A percentile compares a stretch with the other conserved stretches of the same genome.
phyloP scores from a whole-genome alignment of 371 early-diverging fungal species.

The Caulochytrium protostelioides region DNA sequence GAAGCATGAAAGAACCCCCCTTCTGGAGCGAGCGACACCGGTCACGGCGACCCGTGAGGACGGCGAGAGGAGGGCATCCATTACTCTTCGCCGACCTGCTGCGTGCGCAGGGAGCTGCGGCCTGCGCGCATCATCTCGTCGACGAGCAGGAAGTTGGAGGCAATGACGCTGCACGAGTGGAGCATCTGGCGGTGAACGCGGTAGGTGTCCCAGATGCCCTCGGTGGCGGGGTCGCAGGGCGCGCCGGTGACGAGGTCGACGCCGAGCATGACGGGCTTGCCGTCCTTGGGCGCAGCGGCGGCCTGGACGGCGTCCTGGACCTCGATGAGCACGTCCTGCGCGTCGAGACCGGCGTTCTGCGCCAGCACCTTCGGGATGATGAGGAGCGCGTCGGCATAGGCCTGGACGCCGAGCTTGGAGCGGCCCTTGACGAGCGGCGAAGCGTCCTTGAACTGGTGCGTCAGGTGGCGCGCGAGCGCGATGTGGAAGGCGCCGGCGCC shows the following conservation, averaged over 20 bases:
- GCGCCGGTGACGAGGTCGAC: slow-evolving; percentile 87
- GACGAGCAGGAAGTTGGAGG: slow-evolving; percentile 92
- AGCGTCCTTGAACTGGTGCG: slow-evolving; percentile 56
- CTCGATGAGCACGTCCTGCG: slow-evolving; percentile 84
- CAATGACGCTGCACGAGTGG: slow-evolving; percentile 85
- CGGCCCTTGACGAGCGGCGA: slow-evolving; percentile 79
- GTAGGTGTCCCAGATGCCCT: slow-evolving; percentile 97
- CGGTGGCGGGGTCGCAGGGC: slow-evolving; percentile 72
- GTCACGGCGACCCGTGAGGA: no score
- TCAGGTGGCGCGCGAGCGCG: slow-evolving; percentile 56
- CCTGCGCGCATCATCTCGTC: slow-evolving; percentile 98
- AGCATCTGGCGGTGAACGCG: slow-evolving; percentile 89
- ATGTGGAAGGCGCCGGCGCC: slow-evolving; percentile 96
- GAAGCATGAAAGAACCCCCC: no score
- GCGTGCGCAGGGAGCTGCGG: no score
- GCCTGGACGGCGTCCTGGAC: no score
- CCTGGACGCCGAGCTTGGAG: slow-evolving; percentile 87
- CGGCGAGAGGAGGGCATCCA: no score
- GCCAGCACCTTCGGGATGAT: slow-evolving; percentile 91
- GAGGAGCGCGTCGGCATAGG: slow-evolving; percentile 88
- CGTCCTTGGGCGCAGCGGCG: slow-evolving; percentile 55
- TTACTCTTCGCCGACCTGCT: no score
- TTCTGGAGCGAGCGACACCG: no score
- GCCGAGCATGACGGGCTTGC: slow-evolving; percentile 75
- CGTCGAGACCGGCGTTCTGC: slow-evolving; percentile 89